Conservation (phyloP, 306 rosid genomes). For the Quercus cerris region DNA sequence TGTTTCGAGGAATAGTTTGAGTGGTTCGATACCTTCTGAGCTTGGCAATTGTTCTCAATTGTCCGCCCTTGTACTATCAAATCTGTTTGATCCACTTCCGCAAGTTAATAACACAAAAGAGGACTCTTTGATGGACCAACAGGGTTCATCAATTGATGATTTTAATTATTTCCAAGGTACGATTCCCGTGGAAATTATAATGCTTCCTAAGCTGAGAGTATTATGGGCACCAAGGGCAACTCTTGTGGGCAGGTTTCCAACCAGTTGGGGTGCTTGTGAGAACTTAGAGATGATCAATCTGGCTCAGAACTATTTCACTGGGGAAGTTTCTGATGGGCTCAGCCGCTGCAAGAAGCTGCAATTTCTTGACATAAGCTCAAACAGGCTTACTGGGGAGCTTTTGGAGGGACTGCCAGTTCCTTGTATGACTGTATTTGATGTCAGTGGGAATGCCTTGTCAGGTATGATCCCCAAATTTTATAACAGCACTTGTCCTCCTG, state of each 20-base stretch:
- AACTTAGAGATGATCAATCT: conserved; percentile 75
- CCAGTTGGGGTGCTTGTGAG: conserved; percentile 64
- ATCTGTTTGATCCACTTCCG: conserved; percentile 48
- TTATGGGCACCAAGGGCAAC: conserved; percentile 89
- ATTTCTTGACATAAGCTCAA: conserved; percentile 65
- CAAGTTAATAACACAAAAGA: conserved; percentile 23
- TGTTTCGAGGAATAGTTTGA: conserved; percentile 80
- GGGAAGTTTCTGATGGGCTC: conserved; percentile 55
- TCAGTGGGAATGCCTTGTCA: conserved; percentile 59
- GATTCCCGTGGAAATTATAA: conserved; percentile 51
- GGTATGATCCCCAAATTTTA: conserved; percentile 63
- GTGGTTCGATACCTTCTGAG: conserved; percentile 54
- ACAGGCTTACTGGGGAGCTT: conserved; percentile 65
- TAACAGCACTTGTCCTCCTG: conserved; percentile 28
- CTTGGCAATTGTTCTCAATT: conserved; percentile 68
- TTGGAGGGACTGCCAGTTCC: conserved; percentile 53
- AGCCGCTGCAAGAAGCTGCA: conserved; percentile 59
- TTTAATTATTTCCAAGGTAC: conserved; percentile 74
- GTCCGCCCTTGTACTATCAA: conserved; percentile 74
- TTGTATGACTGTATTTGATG: conserved; percentile 74
- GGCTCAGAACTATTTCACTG: conserved; percentile 62
- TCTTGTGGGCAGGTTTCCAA: conserved; percentile 56
- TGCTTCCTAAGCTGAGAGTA: conserved; percentile 68
- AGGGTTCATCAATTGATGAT: conserved; percentile 42
- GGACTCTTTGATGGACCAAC: conserved; percentile 33